These are phyloP conservation scores for Carex cristatella DNA, from an alignment of 176 grass and related monocot species.

Conservation along the genomic window DNA sequence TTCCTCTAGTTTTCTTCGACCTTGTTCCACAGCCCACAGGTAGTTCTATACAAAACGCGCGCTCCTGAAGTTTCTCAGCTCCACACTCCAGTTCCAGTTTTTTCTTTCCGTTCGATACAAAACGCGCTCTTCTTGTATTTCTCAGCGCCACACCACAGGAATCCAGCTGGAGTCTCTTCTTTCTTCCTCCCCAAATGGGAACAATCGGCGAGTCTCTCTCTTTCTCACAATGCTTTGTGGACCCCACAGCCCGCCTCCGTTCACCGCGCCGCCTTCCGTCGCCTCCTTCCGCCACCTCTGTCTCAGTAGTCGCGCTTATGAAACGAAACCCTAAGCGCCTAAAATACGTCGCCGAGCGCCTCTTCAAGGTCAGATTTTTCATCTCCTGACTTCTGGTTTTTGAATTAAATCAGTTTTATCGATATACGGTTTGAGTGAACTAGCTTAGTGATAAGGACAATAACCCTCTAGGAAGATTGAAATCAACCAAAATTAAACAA, in stretches of 20 bases:
- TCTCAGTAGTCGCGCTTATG: slow-evolving; percentile 40
- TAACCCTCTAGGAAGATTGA: no score
- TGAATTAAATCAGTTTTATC: not conserved
- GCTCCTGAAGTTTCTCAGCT: not conserved
- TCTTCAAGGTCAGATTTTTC: slow-evolving; percentile 50
- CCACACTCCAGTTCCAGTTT: not conserved
- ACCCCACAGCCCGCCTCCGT: not conserved
- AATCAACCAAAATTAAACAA: not conserved
- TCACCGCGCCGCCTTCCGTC: not conserved
- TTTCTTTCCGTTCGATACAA: no score
- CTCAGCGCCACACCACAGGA: not conserved
- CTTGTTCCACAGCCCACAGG: not conserved
- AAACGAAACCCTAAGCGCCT: slow-evolving; percentile 88
- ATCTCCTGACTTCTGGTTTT: not conserved
- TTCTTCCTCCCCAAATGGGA: not conserved
- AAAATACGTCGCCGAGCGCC: slow-evolving; percentile 64
- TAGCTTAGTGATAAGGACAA: no score
- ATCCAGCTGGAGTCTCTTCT: not conserved
- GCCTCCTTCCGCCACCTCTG: slow-evolving; percentile 14
- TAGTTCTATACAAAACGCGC: not conserved
- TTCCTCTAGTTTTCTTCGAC: not conserved
- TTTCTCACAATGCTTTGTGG: not conserved
- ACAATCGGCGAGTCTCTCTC: slow-evolving; percentile 13
- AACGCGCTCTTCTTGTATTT: not conserved
- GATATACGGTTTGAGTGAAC: not conserved